Evolutionary conservation across 768 basidiomycete species (phyloP).

Genomic region (Thelephora aurantiotincta): DNA sequence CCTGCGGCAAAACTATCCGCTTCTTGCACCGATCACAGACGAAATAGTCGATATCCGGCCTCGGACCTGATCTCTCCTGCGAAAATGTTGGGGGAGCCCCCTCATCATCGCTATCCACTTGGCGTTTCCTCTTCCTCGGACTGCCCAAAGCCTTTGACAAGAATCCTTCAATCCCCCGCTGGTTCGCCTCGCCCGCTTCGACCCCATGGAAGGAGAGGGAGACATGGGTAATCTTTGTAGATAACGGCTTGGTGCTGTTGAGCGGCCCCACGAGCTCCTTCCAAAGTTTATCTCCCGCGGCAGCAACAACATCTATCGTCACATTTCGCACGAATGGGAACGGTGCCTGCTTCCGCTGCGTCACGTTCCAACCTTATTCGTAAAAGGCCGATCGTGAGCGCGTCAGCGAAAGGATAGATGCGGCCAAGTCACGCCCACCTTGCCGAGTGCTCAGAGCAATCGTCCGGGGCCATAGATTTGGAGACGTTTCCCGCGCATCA

Average conservation of each 20-base stretch:
- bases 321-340: slow-evolving; percentile 76
- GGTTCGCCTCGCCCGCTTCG: slow-evolving; percentile 61
- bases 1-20: slow-evolving; percentile 22
- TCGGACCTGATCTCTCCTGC: not conserved
- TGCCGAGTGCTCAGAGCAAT: slow-evolving; percentile 68
- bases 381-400: not conserved
- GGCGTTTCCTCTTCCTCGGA: slow-evolving; percentile 9
- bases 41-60: slow-evolving; percentile 22
- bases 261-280: slow-evolving; percentile 63
- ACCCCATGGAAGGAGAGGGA: slow-evolving; percentile 68
- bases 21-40: slow-evolving; percentile 46
- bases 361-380: slow-evolving; percentile 42
- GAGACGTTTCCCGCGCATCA: slow-evolving; percentile 60
- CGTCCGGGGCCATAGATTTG: slow-evolving; percentile 85
- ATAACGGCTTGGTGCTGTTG: slow-evolving; percentile 12
- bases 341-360: slow-evolving; percentile 68
- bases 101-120: slow-evolving; percentile 1
- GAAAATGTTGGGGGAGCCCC: not conserved
- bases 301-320: slow-evolving; percentile 61
- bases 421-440: slow-evolving; percentile 24
- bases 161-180: slow-evolving; percentile 81
- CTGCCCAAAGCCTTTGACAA: slow-evolving; percentile 24
- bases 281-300: slow-evolving; percentile 72
- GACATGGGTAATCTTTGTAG: slow-evolving; percentile 60
- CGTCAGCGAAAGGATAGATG: not conserved